phyloP scores from a whole-genome alignment of 2,329 filamentous ascomycete species.

The Trichoderma endophyticum region DNA sequence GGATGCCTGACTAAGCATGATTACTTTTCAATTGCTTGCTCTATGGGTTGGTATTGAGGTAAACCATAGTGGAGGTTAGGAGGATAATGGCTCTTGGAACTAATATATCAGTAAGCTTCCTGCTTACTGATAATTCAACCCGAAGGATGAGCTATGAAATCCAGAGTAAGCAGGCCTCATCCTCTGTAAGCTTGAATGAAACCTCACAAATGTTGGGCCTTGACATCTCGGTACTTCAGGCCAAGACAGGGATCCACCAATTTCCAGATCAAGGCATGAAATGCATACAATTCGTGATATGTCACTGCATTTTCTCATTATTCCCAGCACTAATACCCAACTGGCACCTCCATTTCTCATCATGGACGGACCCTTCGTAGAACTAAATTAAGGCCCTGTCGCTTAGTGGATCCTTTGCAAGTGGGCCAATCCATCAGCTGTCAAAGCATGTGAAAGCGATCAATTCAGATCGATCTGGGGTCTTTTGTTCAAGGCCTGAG shows the following conservation, averaged over 20 bases:
- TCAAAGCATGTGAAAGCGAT: slow-evolving; percentile 16
- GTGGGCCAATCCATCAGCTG: neutral
- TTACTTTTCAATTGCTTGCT: neutral
- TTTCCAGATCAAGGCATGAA: neutral
- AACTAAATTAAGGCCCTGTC: slow-evolving; percentile 3
- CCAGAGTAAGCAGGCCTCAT: neutral
- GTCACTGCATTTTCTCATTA: neutral
- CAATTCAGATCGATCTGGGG: slow-evolving; percentile 8
- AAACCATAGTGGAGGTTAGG: neutral
- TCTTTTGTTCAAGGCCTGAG: neutral
- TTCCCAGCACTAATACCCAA: neutral
- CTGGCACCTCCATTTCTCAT: neutral
- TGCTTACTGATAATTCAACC: neutral
- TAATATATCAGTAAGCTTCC: neutral
- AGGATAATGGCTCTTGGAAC: neutral
- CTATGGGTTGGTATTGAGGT: neutral
- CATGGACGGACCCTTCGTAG: neutral
- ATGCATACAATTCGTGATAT: neutral
- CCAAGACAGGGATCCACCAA: neutral
- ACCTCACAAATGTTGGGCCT: neutral
- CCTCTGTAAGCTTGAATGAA: neutral
- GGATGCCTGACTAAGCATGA: neutral
- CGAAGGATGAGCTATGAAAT: neutral
- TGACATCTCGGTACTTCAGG: neutral
- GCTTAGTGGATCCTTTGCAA: neutral